Percentiles rank a stretch among this genome's conserved stretches.
These are phyloP conservation scores for Paxillus rubicundulus DNA, from an alignment of 768 basidiomycete genomes.

Conservation along the genomic window DNA sequence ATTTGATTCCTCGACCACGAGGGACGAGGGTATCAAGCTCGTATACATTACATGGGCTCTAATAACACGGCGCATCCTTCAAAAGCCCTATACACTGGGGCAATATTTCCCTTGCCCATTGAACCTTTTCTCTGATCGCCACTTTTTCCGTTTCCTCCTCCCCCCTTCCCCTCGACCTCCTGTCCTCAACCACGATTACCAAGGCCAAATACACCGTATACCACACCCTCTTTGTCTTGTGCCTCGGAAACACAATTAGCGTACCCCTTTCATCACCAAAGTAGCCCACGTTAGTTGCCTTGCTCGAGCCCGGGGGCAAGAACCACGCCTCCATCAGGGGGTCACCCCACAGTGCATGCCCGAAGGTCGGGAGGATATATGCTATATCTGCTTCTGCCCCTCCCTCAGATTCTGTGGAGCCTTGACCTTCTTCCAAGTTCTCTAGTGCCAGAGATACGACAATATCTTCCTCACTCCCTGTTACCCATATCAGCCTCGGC, in stretches of 20 bases:
- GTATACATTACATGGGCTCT: slow-evolving; percentile 1
- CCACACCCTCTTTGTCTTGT: slow-evolving; percentile 76
- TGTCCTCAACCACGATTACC: slow-evolving; percentile 48
- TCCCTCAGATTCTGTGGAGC: slow-evolving; percentile 7
- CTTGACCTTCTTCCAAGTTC: neutral
- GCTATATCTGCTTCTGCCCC: slow-evolving; percentile 27
- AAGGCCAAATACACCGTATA: slow-evolving; percentile 66
- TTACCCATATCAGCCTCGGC: slow-evolving; percentile 64
- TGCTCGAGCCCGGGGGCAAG: slow-evolving; percentile 44
- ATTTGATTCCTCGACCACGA: neutral
- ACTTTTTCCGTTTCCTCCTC: slow-evolving; percentile 21
- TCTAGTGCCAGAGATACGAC: slow-evolving; percentile 41
- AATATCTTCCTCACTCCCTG: slow-evolving; percentile 57
- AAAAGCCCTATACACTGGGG: slow-evolving; percentile 41
- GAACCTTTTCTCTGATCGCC: slow-evolving; percentile 21
- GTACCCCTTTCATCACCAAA: slow-evolving; percentile 40
- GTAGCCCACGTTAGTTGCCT: slow-evolving; percentile 63
- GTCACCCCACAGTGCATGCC: slow-evolving; percentile 72
- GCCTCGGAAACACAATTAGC: slow-evolving; percentile 57
- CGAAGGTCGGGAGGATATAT: slow-evolving; percentile 40
- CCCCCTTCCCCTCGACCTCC: slow-evolving; percentile 10
- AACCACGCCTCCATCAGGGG: slow-evolving; percentile 71
- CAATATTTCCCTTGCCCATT: slow-evolving; percentile 43
- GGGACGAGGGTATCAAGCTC: slow-evolving; percentile 3
- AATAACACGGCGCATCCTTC: slow-evolving; percentile 40